Evolutionary conservation across 345 rosid species (phyloP).

Genomic region (Combretum micranthum): DNA sequence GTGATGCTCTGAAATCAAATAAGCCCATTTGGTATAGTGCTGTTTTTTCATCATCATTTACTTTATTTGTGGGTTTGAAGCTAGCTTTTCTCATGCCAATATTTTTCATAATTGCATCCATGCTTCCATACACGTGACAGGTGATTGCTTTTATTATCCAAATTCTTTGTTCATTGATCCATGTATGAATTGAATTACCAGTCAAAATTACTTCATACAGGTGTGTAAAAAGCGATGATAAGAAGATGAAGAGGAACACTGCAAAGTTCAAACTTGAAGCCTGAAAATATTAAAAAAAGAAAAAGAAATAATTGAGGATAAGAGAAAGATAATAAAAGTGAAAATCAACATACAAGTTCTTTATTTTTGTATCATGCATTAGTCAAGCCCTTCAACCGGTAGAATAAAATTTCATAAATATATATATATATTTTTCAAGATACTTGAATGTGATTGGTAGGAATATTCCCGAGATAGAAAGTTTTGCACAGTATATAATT

Average conservation of each 20-base stretch:
- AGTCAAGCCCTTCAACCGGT: too few relatives aligned
- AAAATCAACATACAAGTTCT: not conserved
- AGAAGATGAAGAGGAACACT: slow-evolving; percentile 18
- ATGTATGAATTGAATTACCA: slow-evolving; percentile 15
- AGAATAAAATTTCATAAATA: too few relatives aligned
- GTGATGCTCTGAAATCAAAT: slow-evolving; percentile 29
- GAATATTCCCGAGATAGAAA: too few relatives aligned
- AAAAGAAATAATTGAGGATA: not conserved
- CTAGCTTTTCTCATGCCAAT: slow-evolving; percentile 25
- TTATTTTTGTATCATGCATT: too few relatives aligned
- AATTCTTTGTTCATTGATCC: slow-evolving; percentile 23
- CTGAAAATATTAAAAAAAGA: slow-evolving; percentile 9
- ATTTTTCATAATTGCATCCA: slow-evolving; percentile 22
- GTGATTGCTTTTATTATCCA: slow-evolving; percentile 41
- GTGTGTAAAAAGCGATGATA: slow-evolving; percentile 14
- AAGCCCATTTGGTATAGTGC: slow-evolving; percentile 24
- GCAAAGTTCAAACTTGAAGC: slow-evolving; percentile 16
- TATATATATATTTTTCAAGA: too few relatives aligned
- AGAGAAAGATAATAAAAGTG: not conserved
- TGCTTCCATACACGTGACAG: slow-evolving; percentile 12
- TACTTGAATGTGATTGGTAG: too few relatives aligned
- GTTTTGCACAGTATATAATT: too few relatives aligned
- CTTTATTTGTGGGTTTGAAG: slow-evolving; percentile 37
- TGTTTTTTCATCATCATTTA: slow-evolving; percentile 10
- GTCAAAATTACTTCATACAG: slow-evolving; percentile 16